These are phyloP conservation scores for Penicillium steckii DNA, from an alignment of 495 filamentous ascomycete genomes.

Conservation along the genomic window DNA sequence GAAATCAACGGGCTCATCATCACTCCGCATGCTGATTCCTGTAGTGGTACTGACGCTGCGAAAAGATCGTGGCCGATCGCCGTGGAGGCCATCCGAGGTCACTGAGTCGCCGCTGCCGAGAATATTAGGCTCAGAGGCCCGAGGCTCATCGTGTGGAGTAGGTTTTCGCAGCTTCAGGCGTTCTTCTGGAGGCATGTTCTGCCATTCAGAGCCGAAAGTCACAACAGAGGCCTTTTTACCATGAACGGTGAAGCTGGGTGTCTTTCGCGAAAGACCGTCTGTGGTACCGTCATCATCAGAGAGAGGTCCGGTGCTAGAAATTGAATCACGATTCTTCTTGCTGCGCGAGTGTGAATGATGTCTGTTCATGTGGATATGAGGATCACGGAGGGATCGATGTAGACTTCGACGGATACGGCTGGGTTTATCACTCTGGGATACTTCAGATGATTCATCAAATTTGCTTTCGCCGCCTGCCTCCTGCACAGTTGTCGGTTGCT, in stretches of 20 bases:
- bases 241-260: constrained; percentile 90
- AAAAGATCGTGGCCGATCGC: constrained; percentile 34
- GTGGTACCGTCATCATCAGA: constrained; percentile 55
- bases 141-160: constrained; percentile 45
- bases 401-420: constrained; percentile 77
- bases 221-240: constrained; percentile 97
- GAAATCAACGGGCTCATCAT: constrained; percentile 25
- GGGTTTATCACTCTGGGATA: constrained; percentile 39
- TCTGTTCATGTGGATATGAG: constrained; percentile 64
- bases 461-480: constrained; percentile 39
- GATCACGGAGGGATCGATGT: constrained; percentile 90
- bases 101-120: constrained; percentile 34
- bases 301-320: constrained; percentile 54
- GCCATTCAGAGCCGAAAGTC: constrained; percentile 89
- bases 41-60: constrained; percentile 42
- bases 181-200: constrained; percentile 77
- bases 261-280: constrained; percentile 67
- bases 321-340: constrained; percentile 74
- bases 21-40: constrained; percentile 25
- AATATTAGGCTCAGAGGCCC: constrained; percentile 36
- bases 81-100: constrained; percentile 22
- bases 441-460: constrained; percentile 34
- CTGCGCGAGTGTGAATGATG: constrained; percentile 62
- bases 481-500: constrained; percentile 33
- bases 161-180: constrained; percentile 59